Percentiles rank a stretch among this genome's conserved stretches.
These are phyloP conservation scores for Tardiomyces digboiensis DNA, from an alignment of 1,139 yeast species.

Conservation along the genomic window DNA sequence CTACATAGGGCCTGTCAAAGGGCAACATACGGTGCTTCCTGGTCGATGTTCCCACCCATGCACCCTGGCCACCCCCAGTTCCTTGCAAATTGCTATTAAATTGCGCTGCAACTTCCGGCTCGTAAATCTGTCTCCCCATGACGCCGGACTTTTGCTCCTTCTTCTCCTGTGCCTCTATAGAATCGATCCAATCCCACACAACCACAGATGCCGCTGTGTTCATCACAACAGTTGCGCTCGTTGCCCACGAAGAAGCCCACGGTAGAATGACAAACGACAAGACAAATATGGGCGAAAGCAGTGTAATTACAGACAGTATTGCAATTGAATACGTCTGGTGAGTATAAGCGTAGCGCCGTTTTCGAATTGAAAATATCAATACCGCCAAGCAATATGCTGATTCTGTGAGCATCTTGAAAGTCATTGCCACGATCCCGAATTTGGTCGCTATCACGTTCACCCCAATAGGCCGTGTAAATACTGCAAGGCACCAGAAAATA, in stretches of 20 bases:
- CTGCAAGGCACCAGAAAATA: slow-evolving; percentile 10
- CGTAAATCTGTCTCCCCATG: slow-evolving; percentile 69
- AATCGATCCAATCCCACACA: slow-evolving; percentile 90
- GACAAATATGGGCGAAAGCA: slow-evolving; percentile 64
- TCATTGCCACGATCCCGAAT: slow-evolving; percentile 34
- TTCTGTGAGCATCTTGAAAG: slow-evolving; percentile 65
- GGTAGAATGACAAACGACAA: slow-evolving; percentile 66
- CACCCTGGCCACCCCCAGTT: slow-evolving; percentile 2
- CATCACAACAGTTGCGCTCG: slow-evolving; percentile 57
- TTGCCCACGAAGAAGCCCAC: slow-evolving; percentile 69
- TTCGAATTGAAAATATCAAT: slow-evolving; percentile 48
- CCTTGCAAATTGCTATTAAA: not conserved
- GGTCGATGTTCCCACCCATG: slow-evolving; percentile 2
- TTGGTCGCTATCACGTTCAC: slow-evolving; percentile 34
- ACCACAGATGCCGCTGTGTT: slow-evolving; percentile 40
- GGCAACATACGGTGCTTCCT: not conserved
- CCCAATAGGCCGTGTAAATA: not conserved
- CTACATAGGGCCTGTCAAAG: not conserved
- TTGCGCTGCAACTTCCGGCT: slow-evolving; percentile 37
- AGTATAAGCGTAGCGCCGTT: slow-evolving; percentile 46
- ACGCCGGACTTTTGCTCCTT: slow-evolving; percentile 70
- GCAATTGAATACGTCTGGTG: slow-evolving; percentile 44
- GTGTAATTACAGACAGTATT: slow-evolving; percentile 45
- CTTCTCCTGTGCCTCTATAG: slow-evolving; percentile 51
- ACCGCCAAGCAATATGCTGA: slow-evolving; percentile 63